Evolutionary conservation across 257 asterid genomes (phyloP), one percentile per base, ranked within the genome.

Genomic region (Voacanga thouarsii): DNA sequence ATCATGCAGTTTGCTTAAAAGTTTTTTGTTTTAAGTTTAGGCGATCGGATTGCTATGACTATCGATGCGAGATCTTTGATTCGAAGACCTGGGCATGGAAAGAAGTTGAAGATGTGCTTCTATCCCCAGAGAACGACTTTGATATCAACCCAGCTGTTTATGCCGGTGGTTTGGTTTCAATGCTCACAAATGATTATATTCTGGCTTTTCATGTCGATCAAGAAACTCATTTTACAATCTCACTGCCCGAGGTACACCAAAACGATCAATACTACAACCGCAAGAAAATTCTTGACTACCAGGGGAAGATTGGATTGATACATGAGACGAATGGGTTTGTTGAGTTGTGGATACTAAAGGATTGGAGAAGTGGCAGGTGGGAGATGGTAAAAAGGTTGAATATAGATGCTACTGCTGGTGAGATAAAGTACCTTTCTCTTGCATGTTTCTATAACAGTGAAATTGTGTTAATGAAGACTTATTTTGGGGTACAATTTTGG

Each of bases 81-180:
- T 82, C 82, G 18, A 19, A 30, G 23, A 55, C 6, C 16, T 78
- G 82, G 85, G n/a, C 50, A 1, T 82, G 82, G 85, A 65, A 60
- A n/a, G 44, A 44, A 57, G 37, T 1, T 21, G 64, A 78, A 12
- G 77, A 66, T 51, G 1, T 77, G 6, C 15, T 63, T 7, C 47
- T 81, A 23, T 43, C 76, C 12, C 3, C 5, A 4, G 37, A 23
- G 0, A 28, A 23, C 30, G 0, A 7, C 24, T 45, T 76, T 30
- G 67, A 18, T 8, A 21, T 0, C 41, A 21, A 11, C 37, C 23
- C 64, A n/a, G 41, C 75, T 11, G 84, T 81, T 49, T 33, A 33
- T 51, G 78, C 77, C 0, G 44, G 70, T 49, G 75, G 77, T 0
- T 71, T 41, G 3, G 73, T 81, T 37, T 45, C 74, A 44, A 6